Base-by-base conservation (phyloP, 2,329 filamentous ascomycete species). In the Sarocladium strictum region DNA sequence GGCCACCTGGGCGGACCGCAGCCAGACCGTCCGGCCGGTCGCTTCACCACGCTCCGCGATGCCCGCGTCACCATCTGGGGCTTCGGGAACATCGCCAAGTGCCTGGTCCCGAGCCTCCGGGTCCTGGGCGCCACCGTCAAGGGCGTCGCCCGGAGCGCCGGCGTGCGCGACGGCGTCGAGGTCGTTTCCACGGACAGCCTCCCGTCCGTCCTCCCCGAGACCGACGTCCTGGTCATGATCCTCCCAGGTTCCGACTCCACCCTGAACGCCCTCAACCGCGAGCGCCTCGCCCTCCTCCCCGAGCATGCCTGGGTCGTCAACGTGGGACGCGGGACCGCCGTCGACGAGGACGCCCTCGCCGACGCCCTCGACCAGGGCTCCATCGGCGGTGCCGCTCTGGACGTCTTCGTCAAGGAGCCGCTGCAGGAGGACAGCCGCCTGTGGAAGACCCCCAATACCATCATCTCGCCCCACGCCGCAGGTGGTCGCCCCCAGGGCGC, bases 211-310 rank as follows among this genome's bases (percentile, higher is more conserved):
- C 72, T 86, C 33, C 70, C 76, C 29, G 62, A 76, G 64, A 84
- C 82, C 0, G 83, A 86, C 61, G 83, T 81, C 0, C 72, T 86
- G n/a, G 81, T 86, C 60, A 85, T 86, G 83, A 85, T 85, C 58
- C 71, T 85, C 7, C 82, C 82, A 0, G 82, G 82, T 0, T 76
- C 76, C 33, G 78, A 77, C 9, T 70, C 73, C n/a, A 85, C 82
- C 24, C 69, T 69, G 33, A 69, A 85, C 60, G 80, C 72, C 1
- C 72, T 85, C 56, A 80, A 79, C 60, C 73, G 71, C 26, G 78
- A 81, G 65, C 66, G 79, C 7, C 63, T 85, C 43, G 70, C 67
- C 58, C 63, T 76, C 45, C 67, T 85, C 57, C 81, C 82, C 35
- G 76, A 75, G 58, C 82, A 85, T 65, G 77, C 77, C 21, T 80